These are phyloP conservation scores for Kwoniella sp. DNA, from an alignment of 768 basidiomycete species.

Conservation along the genomic window DNA sequence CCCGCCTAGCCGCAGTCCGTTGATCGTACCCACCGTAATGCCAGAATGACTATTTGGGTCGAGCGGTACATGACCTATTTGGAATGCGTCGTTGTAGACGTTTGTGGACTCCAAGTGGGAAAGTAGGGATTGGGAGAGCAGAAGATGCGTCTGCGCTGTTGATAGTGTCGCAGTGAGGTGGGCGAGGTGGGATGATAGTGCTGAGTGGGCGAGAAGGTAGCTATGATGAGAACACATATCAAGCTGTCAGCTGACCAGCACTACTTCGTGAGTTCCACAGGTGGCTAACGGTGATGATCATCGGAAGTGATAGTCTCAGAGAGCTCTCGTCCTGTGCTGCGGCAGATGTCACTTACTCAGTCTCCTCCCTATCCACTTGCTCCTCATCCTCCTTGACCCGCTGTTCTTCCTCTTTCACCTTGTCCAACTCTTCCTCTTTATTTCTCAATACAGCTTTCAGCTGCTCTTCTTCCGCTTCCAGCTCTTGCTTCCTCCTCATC, in stretches of 20 bases:
- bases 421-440: constrained; percentile 75
- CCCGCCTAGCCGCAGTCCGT: constrained; percentile 86
- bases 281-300: constrained; percentile 57
- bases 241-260: not conserved
- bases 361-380: constrained; percentile 63
- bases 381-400: constrained; percentile 76
- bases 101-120: constrained; percentile 54
- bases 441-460: constrained; percentile 71
- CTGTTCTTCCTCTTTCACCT: constrained; percentile 78
- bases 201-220: constrained; percentile 40
- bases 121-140: constrained; percentile 46
- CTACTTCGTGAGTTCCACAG: not conserved
- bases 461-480: constrained; percentile 72
- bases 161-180: constrained; percentile 31
- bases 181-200: constrained; percentile 14
- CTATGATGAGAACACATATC: constrained; percentile 10
- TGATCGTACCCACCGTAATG: constrained; percentile 80
- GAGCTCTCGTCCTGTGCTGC: no score
- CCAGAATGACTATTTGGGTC: constrained; percentile 14
- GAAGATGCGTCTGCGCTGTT: constrained; percentile 48
- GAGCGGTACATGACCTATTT: constrained; percentile 54
- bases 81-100: constrained; percentile 57
- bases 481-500: constrained; percentile 69
- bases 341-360: constrained; percentile 39
- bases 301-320: constrained; percentile 15